Percentiles rank a stretch among this genome's conserved stretches.
Evolutionary conservation across 179 eudicot genomes (phyloP).

Genomic region (Silene coronaria): DNA sequence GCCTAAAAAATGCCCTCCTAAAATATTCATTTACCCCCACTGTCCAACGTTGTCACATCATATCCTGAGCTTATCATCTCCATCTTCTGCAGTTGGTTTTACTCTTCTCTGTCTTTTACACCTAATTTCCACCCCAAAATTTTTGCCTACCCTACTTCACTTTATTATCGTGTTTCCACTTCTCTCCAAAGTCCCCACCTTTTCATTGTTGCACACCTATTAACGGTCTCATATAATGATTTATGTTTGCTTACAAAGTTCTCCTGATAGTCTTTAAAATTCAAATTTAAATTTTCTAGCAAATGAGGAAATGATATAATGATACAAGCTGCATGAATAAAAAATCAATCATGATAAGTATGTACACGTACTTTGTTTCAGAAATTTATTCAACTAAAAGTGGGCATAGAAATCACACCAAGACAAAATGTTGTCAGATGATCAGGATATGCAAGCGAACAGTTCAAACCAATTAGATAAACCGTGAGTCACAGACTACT

Average conservation of each 20-base stretch:
- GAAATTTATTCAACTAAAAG: not conserved
- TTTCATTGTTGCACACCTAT: not conserved
- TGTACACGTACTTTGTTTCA: not conserved
- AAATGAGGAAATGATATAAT: not conserved
- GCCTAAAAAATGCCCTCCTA: no score
- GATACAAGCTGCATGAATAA: not conserved
- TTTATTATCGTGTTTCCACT: not conserved
- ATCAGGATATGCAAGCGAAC: not conserved
- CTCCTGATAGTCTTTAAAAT: not conserved
- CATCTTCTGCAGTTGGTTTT: no score
- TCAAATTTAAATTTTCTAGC: not conserved
- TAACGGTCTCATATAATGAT: not conserved
- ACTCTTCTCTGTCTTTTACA: no score
- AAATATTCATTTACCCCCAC: no score
- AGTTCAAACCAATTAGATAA: slow-evolving; percentile 6
- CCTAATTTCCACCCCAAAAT: no score
- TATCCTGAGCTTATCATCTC: no score
- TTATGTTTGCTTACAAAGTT: not conserved
- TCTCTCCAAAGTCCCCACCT: not conserved
- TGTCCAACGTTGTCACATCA: no score
- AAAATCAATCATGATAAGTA: not conserved
- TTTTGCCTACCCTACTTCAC: no score
- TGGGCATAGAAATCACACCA: not conserved
- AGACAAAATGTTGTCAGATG: not conserved
- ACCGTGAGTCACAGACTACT: not conserved